These are phyloP conservation scores for Petunia hybrid DNA, from an alignment of 305 asterid genomes.

Conservation along the genomic window DNA sequence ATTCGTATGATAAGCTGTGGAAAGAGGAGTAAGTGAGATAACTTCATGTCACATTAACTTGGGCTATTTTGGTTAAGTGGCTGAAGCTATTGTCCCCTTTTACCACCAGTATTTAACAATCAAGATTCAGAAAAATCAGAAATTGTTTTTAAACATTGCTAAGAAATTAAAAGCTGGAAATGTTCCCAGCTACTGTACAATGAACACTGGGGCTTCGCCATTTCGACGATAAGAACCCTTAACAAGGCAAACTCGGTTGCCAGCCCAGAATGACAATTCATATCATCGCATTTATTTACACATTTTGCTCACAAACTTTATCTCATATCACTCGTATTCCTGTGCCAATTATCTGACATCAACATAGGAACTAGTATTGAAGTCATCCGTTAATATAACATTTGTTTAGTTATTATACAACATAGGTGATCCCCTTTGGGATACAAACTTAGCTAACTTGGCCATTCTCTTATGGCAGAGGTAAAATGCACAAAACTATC, in stretches of 20 bases:
- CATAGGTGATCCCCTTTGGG: not conserved
- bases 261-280: not conserved
- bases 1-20: not conserved
- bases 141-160: no score
- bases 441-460: not conserved
- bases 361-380: no score
- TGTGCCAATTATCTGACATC: no score
- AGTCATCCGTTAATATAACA: constrained; percentile 15
- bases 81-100: not conserved
- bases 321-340: not conserved
- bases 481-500: constrained; percentile 11
- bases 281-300: no score
- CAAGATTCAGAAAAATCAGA: no score
- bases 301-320: not conserved
- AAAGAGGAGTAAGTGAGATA: no score
- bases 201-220: no score
- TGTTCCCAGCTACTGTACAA: no score
- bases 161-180: no score
- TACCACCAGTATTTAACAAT: not conserved
- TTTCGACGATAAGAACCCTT: no score
- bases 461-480: constrained; percentile 23
- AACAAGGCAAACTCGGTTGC: no score
- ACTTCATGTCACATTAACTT: no score
- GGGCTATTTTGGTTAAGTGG: not conserved
- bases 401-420: constrained; percentile 10